Percentiles rank a stretch among this genome's conserved stretches.
phyloP scores from a whole-genome alignment of 208 protist species.

The Leishmania amazonensis region DNA sequence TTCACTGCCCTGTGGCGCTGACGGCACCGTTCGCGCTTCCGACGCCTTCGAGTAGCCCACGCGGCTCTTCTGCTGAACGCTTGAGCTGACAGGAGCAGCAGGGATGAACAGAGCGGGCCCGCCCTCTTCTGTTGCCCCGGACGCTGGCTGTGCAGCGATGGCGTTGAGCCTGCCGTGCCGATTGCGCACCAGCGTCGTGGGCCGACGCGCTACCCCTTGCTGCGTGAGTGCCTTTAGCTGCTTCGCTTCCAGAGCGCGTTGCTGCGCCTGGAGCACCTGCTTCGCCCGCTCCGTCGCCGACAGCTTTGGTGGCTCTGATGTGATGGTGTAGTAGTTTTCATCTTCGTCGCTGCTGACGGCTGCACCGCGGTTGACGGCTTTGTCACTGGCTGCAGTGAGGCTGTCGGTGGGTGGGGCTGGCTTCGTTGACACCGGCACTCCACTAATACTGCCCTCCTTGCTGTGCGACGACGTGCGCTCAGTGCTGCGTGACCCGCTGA shows the following conservation, averaged over 20 bases:
- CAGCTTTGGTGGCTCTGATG: slow-evolving; percentile 18
- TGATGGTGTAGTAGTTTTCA: background rate
- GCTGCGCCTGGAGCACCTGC: slow-evolving; percentile 44
- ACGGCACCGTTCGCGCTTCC: background rate
- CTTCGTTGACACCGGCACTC: background rate
- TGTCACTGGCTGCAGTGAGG: background rate
- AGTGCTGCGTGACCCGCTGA: slow-evolving; percentile 5
- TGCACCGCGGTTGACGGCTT: background rate
- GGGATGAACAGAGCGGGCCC: slow-evolving; percentile 2
- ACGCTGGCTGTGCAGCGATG: slow-evolving; percentile 13
- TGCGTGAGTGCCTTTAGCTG: slow-evolving; percentile 25
- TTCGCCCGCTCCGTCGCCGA: slow-evolving; percentile 56
- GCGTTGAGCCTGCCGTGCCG: slow-evolving; percentile 48
- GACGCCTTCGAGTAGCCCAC: background rate
- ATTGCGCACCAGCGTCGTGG: slow-evolving; percentile 57
- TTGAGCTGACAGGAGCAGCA: background rate
- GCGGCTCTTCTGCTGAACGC: background rate
- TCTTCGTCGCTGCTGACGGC: slow-evolving; percentile 2
- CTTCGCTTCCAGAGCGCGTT: slow-evolving; percentile 40
- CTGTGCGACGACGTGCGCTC: slow-evolving; percentile 6
- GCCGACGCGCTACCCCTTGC: slow-evolving; percentile 61
- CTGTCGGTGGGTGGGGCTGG: background rate
- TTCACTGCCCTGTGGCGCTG: background rate
- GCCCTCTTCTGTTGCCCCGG: background rate
- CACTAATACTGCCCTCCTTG: background rate